phyloP scores from a whole-genome alignment of 768 basidiomycete species.

The Xanthoconium stramineum region DNA sequence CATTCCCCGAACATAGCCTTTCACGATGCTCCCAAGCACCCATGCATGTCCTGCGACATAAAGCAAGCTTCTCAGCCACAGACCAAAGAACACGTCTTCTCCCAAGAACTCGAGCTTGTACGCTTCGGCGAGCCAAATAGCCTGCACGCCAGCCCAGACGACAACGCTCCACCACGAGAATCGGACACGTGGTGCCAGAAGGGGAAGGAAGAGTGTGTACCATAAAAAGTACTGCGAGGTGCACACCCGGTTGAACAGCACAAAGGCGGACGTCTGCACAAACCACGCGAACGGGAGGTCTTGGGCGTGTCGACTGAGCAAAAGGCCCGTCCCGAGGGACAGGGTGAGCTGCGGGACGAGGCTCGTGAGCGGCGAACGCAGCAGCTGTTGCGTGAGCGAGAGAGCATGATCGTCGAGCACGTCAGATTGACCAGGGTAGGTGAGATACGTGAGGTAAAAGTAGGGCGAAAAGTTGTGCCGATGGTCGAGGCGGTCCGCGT shows the following conservation, averaged over 20 bases:
- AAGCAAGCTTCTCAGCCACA: slow-evolving; percentile 78
- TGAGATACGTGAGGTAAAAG: slow-evolving; percentile 92
- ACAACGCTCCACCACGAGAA: slow-evolving; percentile 46
- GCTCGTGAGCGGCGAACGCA: slow-evolving; percentile 73
- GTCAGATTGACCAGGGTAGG: slow-evolving; percentile 49
- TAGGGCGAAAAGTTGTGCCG: slow-evolving; percentile 98
- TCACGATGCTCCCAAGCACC: slow-evolving; percentile 69
- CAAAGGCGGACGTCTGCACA: slow-evolving; percentile 85
- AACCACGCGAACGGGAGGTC: slow-evolving; percentile 86
- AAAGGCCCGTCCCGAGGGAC: slow-evolving; percentile 67
- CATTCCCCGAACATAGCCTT: slow-evolving; percentile 32
- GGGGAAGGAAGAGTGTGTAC: slow-evolving; percentile 88
- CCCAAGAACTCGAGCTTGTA: slow-evolving; percentile 90
- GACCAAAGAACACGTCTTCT: slow-evolving; percentile 59
- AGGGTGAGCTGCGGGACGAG: slow-evolving; percentile 83
- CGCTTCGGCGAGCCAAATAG: slow-evolving; percentile 86
- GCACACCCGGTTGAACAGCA: slow-evolving; percentile 98
- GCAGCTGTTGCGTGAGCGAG: slow-evolving; percentile 39
- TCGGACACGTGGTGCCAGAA: slow-evolving; percentile 66
- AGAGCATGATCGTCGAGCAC: slow-evolving; percentile 15
- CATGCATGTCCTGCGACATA: slow-evolving; percentile 78
- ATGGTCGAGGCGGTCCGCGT: slow-evolving; percentile 87
- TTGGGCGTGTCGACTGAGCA: slow-evolving; percentile 53
- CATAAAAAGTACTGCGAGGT: slow-evolving; percentile 98
- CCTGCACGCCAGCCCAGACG: slow-evolving; percentile 80